Evolutionary conservation across 139 green algal species (phyloP).

Genomic region (Marvania coccoides): DNA sequence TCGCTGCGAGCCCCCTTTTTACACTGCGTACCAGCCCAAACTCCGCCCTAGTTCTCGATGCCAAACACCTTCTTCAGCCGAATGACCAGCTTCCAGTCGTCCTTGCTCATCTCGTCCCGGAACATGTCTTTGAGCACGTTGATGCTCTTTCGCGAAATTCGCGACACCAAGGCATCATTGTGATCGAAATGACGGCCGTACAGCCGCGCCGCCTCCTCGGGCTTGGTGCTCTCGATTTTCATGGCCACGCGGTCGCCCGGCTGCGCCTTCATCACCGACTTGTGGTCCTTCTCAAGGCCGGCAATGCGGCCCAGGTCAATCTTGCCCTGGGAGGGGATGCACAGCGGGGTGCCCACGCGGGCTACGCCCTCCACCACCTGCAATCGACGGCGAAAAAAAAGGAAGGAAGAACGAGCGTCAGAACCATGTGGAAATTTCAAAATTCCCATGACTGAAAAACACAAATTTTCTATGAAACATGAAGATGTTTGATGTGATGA

Average conservation of each 20-base stretch:
- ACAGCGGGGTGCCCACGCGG: constrained; percentile 69
- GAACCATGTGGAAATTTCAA: too few relatives aligned
- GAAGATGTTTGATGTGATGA: too few relatives aligned
- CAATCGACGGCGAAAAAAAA: too few relatives aligned
- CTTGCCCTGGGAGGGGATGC: constrained; percentile 46
- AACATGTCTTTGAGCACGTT: constrained; percentile 82
- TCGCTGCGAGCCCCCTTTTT: not conserved
- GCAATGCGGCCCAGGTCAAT: constrained; percentile 89
- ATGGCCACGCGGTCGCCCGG: constrained; percentile 85
- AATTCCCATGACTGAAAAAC: too few relatives aligned
- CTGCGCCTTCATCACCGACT: constrained; percentile 72
- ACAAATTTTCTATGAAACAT: too few relatives aligned
- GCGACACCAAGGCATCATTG: constrained; percentile 63
- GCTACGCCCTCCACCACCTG: constrained; percentile 71
- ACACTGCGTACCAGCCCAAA: not conserved
- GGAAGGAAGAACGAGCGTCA: too few relatives aligned
- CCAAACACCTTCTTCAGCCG: constrained; percentile 69
- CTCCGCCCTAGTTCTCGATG: not conserved
- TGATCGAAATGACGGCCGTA: constrained; percentile 95
- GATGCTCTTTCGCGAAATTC: constrained; percentile 71
- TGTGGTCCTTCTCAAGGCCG: constrained; percentile 93
- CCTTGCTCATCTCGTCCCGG: constrained; percentile 83
- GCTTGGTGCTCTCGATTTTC: constrained; percentile 87
- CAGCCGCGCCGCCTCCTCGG: constrained; percentile 62
- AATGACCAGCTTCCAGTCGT: constrained; percentile 91